Evolutionary conservation across 2,329 filamentous ascomycete genomes (phyloP), one percentile per base, ranked within the genome.

Genomic region (Cladophialophora psammophila): DNA sequence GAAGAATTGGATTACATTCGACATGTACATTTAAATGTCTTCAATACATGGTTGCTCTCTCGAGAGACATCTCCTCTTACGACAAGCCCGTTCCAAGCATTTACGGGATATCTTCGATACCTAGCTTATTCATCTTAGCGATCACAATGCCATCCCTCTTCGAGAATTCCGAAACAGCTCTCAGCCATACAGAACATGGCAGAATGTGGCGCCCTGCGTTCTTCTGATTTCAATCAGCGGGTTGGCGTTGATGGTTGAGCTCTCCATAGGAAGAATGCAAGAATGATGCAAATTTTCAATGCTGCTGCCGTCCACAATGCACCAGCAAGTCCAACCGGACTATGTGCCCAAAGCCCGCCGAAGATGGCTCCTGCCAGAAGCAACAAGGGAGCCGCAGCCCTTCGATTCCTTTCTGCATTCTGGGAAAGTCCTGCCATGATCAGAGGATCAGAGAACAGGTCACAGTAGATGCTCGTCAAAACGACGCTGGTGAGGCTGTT

Each of bases 381-480:
- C 60, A 84, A 76, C 1, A 85, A 35, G 1, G 86, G 82, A 1
- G 86, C 85, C 0, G 79, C 81, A 0, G 80, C 74, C 54, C 86
- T 79, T 58, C 84, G 78, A 74, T 87, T 86, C 57, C 86, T 78
- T 74, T 88, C 85, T 0, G 81, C 76, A 64, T 87, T 85, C 1
- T 76, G 73, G 12, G 76, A 67, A 1, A 80, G 67, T 1, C 73
- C 75, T 0, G 76, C 69, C 0, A 76, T 76, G n/a, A 88, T 68
- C 8, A 81, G 80, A 9, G 82, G 79, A 73, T 93, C 90, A 1
- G 88, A 90, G 72, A 92, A 92, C 20, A 94, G 75, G 76, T 94
- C 92, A 75, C 91, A 93, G 80, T 94, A 94, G 69, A 92, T 88
- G 75, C 90, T 93, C 0, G 92, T 94, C 66, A 95, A 78, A 2